Evolutionary conservation across 208 protist genomes (phyloP).

Genomic region (Leishmania tarentolae): DNA sequence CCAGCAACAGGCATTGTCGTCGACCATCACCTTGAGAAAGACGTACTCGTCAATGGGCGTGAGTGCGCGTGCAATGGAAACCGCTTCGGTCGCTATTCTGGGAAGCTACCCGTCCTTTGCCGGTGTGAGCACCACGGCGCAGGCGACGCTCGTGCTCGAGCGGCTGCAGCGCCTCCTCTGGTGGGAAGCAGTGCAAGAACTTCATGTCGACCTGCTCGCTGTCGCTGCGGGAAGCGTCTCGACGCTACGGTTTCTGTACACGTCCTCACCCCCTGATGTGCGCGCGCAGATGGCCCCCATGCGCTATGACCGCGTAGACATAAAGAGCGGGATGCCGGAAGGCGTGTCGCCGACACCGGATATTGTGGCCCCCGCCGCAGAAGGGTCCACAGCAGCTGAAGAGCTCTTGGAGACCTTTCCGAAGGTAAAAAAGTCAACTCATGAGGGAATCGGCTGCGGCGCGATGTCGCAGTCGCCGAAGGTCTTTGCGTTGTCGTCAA

Average conservation of each 20-base stretch:
- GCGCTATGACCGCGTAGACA: slow-evolving; percentile 79
- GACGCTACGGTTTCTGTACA: slow-evolving; percentile 46
- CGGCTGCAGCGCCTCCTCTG: slow-evolving; percentile 51
- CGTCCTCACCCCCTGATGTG: slow-evolving; percentile 3
- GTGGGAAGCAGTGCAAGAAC: slow-evolving; percentile 55
- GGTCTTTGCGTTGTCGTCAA: neutral
- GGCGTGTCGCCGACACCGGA: slow-evolving; percentile 19
- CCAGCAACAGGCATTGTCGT: slow-evolving; percentile 18
- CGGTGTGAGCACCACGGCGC: slow-evolving; percentile 17
- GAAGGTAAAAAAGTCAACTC: neutral
- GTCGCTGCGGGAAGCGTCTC: slow-evolving; percentile 63
- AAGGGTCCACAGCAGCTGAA: neutral
- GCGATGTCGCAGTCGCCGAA: neutral
- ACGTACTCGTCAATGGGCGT: neutral
- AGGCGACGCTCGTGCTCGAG: slow-evolving; percentile 32
- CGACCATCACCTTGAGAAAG: neutral
- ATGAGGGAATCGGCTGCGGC: neutral
- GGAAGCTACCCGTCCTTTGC: slow-evolving; percentile 48
- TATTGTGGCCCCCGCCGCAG: neutral
- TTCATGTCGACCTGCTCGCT: slow-evolving; percentile 64
- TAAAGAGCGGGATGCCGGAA: slow-evolving; percentile 66
- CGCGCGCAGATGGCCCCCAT: slow-evolving; percentile 42
- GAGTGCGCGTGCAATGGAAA: slow-evolving; percentile 20
- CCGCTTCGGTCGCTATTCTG: slow-evolving; percentile 10
- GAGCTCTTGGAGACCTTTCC: neutral